Conservation (phyloP, 2,329 filamentous ascomycete species). For the Claviceps sp. region DNA sequence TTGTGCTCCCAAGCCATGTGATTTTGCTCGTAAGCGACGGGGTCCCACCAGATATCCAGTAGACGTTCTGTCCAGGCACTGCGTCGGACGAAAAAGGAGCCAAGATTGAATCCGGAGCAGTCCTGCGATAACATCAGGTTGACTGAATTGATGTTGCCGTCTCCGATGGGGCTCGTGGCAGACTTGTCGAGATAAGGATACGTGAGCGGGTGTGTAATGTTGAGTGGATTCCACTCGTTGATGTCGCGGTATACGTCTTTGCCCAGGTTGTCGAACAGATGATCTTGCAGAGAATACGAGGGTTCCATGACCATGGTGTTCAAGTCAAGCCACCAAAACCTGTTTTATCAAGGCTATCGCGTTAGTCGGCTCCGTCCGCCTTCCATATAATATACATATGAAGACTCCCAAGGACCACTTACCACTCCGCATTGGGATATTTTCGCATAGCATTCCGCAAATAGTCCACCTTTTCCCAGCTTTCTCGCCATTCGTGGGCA, state of each 20-base stretch:
- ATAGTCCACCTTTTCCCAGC: conserved; percentile 97
- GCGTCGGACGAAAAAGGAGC: conserved; percentile 82
- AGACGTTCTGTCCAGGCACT: conserved; percentile 82
- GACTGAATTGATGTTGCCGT: conserved; percentile 65
- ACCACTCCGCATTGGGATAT: conserved; percentile 95
- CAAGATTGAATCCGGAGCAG: conserved; percentile 90
- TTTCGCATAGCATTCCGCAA: conserved; percentile 80
- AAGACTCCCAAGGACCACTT: conserved; percentile 19
- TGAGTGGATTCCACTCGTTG: conserved; percentile 88
- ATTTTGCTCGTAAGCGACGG: conserved; percentile 91
- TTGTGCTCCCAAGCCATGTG: conserved; percentile 99
- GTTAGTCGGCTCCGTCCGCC: background rate
- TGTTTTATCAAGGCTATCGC: conserved; percentile 30
- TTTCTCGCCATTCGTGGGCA: conserved; percentile 96
- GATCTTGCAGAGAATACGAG: conserved; percentile 72
- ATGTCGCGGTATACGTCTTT: conserved; percentile 82
- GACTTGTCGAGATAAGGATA: conserved; percentile 63
- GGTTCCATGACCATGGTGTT: conserved; percentile 99
- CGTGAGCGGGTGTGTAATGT: conserved; percentile 73
- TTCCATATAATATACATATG: background rate
- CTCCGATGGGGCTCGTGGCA: conserved; percentile 59
- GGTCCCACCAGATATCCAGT: conserved; percentile 97
- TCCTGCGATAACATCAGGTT: conserved; percentile 86
- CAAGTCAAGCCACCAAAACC: conserved; percentile 98
- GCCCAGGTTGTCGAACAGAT: conserved; percentile 73